Conservation (phyloP, 768 basidiomycete species). For the Naganishia randhawae region DNA sequence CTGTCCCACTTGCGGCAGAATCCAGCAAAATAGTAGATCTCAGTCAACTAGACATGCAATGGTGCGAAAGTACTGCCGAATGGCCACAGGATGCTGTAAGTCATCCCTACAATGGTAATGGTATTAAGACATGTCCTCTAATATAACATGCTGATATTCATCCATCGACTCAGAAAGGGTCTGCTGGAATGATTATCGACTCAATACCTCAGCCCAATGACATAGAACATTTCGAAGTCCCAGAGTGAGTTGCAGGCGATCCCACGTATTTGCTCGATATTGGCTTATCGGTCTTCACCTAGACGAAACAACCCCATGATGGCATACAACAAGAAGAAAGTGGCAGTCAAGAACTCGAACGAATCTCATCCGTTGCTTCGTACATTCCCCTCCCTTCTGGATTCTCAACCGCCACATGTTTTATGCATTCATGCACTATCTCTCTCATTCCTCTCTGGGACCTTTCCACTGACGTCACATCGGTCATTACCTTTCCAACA, state of each 20-base stretch:
- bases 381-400: constrained; percentile 8
- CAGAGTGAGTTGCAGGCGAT: constrained; percentile 4
- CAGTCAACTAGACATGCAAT: background rate
- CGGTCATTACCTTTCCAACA: constrained; percentile 3
- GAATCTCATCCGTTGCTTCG: constrained; percentile 2
- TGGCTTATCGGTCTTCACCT: too few species aligned
- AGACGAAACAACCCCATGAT: constrained; percentile 11
- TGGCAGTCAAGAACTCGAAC: background rate
- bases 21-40: background rate
- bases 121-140: background rate
- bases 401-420: constrained; percentile 10
- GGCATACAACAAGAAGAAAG: constrained; percentile 19
- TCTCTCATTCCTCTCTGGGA: constrained; percentile 1
- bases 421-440: constrained; percentile 12
- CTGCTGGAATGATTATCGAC: constrained; percentile 26
- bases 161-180: constrained; percentile 19
- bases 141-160: background rate
- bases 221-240: constrained; percentile 19
- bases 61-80: constrained; percentile 13
- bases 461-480: constrained; percentile 6
- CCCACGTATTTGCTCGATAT: background rate
- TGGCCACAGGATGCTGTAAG: constrained; percentile 17
- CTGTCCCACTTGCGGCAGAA: background rate
- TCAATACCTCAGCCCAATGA: constrained; percentile 22
- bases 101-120: background rate